These are phyloP conservation scores for Suillus subaureus DNA, from an alignment of 768 basidiomycete genomes.

Conservation along the genomic window DNA sequence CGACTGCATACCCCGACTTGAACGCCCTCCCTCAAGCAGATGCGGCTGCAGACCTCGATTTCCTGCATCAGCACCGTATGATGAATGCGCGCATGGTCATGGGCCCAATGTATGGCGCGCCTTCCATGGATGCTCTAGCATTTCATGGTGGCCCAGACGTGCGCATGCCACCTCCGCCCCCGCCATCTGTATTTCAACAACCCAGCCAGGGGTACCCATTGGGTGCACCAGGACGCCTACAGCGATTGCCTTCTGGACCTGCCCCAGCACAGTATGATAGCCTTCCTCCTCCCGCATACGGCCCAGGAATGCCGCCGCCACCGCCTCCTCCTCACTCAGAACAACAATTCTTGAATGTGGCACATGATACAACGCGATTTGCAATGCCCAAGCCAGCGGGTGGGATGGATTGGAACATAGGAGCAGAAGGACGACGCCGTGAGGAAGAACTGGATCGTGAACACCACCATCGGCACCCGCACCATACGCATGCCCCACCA, in stretches of 20 bases:
- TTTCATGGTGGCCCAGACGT: conserved; percentile 24
- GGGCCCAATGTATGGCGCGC: conserved; percentile 4
- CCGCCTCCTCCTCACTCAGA: neutral
- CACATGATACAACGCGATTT: conserved; percentile 6
- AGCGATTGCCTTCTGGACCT: conserved; percentile 4
- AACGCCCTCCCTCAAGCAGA: conserved; percentile 49
- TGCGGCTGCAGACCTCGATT: conserved; percentile 55
- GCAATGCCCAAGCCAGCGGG: conserved; percentile 31
- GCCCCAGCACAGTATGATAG: conserved; percentile 4
- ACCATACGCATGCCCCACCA: conserved; percentile 29
- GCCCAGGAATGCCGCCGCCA: conserved; percentile 7
- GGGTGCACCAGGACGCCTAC: conserved; percentile 4
- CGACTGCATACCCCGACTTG: conserved; percentile 34
- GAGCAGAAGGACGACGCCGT: conserved; percentile 40
- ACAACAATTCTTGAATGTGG: conserved; percentile 1
- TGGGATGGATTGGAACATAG: conserved; percentile 34
- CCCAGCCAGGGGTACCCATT: conserved; percentile 8
- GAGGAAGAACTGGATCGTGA: conserved; percentile 34
- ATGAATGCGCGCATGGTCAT: conserved; percentile 11
- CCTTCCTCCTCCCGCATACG: conserved; percentile 3
- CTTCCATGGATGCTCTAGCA: conserved; percentile 12
- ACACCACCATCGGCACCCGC: conserved; percentile 36
- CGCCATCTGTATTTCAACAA: conserved; percentile 8
- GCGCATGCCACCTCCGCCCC: conserved; percentile 8
- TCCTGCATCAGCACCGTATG: conserved; percentile 46